Conservation (phyloP, 495 filamentous ascomycete genomes). For the Penicillium coprophilum region DNA sequence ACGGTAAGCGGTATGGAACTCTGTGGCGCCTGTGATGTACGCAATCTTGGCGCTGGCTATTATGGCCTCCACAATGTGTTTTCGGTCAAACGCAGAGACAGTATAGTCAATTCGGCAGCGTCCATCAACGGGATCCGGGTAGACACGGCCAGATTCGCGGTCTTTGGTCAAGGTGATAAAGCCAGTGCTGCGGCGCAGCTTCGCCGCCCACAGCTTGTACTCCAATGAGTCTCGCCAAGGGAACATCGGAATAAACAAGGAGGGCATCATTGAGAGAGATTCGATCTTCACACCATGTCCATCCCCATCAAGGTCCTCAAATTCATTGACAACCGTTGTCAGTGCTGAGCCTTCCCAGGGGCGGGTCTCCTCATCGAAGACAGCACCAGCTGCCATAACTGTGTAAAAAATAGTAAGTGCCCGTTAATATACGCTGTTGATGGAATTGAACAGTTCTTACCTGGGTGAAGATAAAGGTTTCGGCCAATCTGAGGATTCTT, state of each 20-base stretch:
- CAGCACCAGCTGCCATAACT: slow-evolving; percentile 57
- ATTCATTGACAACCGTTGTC: slow-evolving; percentile 71
- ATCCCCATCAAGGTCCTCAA: slow-evolving; percentile 77
- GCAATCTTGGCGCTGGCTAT: slow-evolving; percentile 70
- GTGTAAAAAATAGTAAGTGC: slow-evolving; percentile 12
- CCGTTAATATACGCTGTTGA: background rate
- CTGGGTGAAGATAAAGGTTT: slow-evolving; percentile 79
- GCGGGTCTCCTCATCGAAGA: slow-evolving; percentile 63
- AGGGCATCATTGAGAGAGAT: slow-evolving; percentile 64
- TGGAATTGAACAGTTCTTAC: slow-evolving; percentile 24
- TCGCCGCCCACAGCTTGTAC: slow-evolving; percentile 64
- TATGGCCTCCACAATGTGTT: slow-evolving; percentile 68
- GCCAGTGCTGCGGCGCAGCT: slow-evolving; percentile 60
- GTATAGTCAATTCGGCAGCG: slow-evolving; percentile 64
- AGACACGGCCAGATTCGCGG: slow-evolving; percentile 69
- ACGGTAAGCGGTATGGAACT: slow-evolving; percentile 64
- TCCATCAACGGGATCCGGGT: slow-evolving; percentile 68
- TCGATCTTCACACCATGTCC: slow-evolving; percentile 87
- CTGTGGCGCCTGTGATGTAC: slow-evolving; percentile 71
- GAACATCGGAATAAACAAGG: slow-evolving; percentile 54
- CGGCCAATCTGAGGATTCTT: slow-evolving; percentile 82
- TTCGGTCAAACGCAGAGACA: slow-evolving; percentile 65
- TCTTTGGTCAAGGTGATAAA: slow-evolving; percentile 74
- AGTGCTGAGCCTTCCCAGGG: slow-evolving; percentile 82
- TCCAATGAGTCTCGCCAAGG: slow-evolving; percentile 65